Base-by-base conservation (phyloP, 2,329 filamentous ascomycete genomes). In the Fusarium palustre region DNA sequence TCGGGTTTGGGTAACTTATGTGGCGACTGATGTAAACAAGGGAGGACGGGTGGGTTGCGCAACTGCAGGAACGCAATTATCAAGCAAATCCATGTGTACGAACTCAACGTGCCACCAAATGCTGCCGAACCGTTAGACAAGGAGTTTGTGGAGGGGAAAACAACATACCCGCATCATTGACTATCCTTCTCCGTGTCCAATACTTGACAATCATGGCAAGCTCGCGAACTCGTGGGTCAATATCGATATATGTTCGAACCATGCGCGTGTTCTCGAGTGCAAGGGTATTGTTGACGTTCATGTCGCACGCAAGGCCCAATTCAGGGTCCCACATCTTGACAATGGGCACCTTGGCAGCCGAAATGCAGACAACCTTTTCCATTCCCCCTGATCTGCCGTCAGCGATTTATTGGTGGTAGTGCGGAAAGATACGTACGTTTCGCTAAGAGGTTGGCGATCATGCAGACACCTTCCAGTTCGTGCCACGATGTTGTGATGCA, bases 291-390 rank as follows among this genome's bases (percentile, higher is more conserved):
- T 99, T 99, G 81, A 99, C 94, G 74, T 99, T 99, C 91, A 99
- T 96, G 78, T 99, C 96, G 79, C 94, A 97, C 18, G 94, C 92
- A 52, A 99, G 85, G 69, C 90, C 85, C 59, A 97, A 84, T 78
- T 97, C 93, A 5, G 96, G 96, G 78, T 99, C 96, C 94, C 96
- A 99, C 58, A 97, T 92, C 83, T 98, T 98, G 73, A 99, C 96
- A 76, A 99, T 99, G 6, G 96, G 95, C 16, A 99, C 96, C 80
- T 97, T 98, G 63, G 96, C 96, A 42, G 92, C 92, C 30, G 93
- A 93, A 54, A 98, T 93, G 78, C 96, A 99, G 25, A 97, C 92
- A 2, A 99, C 94, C 75, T 93, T 93, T 79, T 98, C 88, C 96
- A 99, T 99, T 39, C 95, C 95, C 82, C 93, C 95, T 97, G 75